Evolutionary conservation across 2,329 filamentous ascomycete species (phyloP).

Genomic region (Monosporascus sp.): DNA sequence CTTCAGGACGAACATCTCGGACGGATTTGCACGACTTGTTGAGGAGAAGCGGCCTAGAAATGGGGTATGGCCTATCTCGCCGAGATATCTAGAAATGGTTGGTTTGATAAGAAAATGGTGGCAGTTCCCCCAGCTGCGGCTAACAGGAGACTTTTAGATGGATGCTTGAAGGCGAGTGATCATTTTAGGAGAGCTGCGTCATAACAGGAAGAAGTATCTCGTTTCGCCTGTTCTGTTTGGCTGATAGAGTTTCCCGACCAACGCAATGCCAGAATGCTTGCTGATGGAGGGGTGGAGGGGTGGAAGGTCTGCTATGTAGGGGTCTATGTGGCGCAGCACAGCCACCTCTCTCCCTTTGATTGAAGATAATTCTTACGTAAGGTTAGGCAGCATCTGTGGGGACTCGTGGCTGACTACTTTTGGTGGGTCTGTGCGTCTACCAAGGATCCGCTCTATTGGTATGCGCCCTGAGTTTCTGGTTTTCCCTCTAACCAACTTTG

Average conservation of each 20-base stretch:
- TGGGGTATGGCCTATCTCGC: too few relatives aligned
- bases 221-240: not conserved
- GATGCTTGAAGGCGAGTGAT: not conserved
- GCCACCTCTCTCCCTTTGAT: not conserved
- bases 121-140: not conserved
- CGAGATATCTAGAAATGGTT: not conserved
- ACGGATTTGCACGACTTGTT: not conserved
- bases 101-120: not conserved
- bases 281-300: not conserved
- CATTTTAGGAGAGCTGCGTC: not conserved
- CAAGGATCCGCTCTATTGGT: too few relatives aligned
- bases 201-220: not conserved
- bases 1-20: conserved; percentile 36
- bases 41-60: not conserved
- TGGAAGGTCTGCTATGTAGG: not conserved
- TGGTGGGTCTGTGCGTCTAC: too few relatives aligned
- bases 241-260: not conserved
- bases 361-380: not conserved
- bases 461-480: too few relatives aligned
- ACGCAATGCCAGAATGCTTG: not conserved
- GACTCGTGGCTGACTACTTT: too few relatives aligned
- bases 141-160: not conserved
- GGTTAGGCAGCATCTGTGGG: too few relatives aligned
- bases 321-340: not conserved
- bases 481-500: too few relatives aligned